Evolutionary conservation across 2,329 filamentous ascomycete species (phyloP), one percentile per base, ranked within the genome.

Genomic region (Aspergillus ochraceus): DNA sequence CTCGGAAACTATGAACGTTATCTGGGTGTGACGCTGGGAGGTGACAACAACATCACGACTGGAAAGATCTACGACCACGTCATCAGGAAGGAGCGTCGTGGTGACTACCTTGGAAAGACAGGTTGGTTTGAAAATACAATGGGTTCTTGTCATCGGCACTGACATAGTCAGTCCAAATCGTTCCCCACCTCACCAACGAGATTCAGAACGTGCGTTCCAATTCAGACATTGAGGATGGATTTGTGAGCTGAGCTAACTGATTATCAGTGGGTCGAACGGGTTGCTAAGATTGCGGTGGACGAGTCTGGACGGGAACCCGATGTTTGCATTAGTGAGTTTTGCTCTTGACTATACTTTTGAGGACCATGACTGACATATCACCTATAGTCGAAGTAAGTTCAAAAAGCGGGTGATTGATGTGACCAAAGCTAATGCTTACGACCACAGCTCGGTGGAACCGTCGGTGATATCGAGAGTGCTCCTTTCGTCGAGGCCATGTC

Each of bases 31-130:
- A 90, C 88, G 57, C 83, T 98, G 62, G 91, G 87, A 9, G 84
- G 88, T 62, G 92, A 97, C 68, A 92, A 94, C 81, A 98, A 98
- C 78, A 96, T 99, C 77, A 99, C 95, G 3, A 97, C 94, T 6
- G 95, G 95, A 73, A 97, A 98, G 81, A 92, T 98, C 68, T 98
- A 97, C 79, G 84, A 91, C 71, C 87, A 90, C 70, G 93, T 97
- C 56, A 92, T 97, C 69, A 86, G 92, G 71, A 87, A 86, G 62
- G 87, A 90, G 77, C 81, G 88, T 65, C 79, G 80, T 63, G 88
- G 87, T 57, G 88, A 95, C 74, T 98, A 97, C 70, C 85, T 98
- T 12, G 94, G 94, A 66, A 88, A 90, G 76, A 92, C 93, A 19
- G 60, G 55, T 58, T 24, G 26, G 57, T 45, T 57, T 19, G 2